Evolutionary conservation across 2,329 filamentous ascomycete genomes (phyloP), one percentile per base, ranked within the genome.

Genomic region (Zasmidium cellare): DNA sequence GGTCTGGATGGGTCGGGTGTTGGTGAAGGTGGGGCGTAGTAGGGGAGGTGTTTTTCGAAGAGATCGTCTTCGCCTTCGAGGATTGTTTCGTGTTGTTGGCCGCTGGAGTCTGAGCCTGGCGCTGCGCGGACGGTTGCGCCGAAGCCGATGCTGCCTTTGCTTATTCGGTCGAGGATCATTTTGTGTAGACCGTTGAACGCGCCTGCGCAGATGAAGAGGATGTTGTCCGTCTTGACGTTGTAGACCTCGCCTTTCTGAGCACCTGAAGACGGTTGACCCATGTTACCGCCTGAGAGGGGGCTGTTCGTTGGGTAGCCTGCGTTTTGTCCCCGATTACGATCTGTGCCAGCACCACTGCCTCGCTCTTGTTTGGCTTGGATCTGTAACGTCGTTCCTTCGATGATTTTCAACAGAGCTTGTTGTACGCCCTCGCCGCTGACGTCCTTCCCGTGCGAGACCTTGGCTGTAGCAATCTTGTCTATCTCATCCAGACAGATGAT

Each of bases 401-500:
- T 91, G 44, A 99, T 91, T 76, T 97, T 97, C 28, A 99, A 77
- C 3, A 99, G 79, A 6, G 94, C 93, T 75, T 99, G 94, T 70
- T 99, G 94, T 0, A 97, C 94, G 53, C 94, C 94, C 78, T 97
- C 94, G 20, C 94, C 94, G 18, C 92, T 90, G 2, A 99, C 94
- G 70, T 99, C 94, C 67, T 96, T 90, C 19, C 92, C 93, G 59
- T 96, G 92, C 60, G 86, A 86, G 16, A 92, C 89, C 71, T 94
- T 93, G 23, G 91, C 87, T 38, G 90, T 90, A 1, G 94, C 92
- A 58, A 97, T 92, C 77, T 99, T 99, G 79, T 99, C 94, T 55
- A 99, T 91, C 76, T 99, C 94, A 67, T 99, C 94, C 19, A 99
- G 81, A 56, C 96, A 94, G 48, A 99, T 91, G 56, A 99, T 97